A percentile compares a stretch with the other conserved stretches of the same genome.
phyloP scores from a whole-genome alignment of 345 rosid genomes.

The Pelargonium nanum region DNA sequence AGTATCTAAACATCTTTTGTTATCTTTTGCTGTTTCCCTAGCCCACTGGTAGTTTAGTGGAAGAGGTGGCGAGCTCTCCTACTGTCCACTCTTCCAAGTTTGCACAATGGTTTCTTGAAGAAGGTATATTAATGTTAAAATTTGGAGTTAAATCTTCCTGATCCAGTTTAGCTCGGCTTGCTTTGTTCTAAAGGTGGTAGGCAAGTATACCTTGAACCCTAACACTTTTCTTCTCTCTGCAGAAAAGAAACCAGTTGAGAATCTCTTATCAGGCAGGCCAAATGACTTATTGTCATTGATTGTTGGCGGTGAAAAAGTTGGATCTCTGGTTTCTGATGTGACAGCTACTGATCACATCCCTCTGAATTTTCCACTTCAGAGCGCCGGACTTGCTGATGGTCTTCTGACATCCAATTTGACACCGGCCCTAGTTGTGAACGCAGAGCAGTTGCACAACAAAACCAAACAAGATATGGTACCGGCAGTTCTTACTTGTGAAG shows the following conservation, averaged over 20 bases:
- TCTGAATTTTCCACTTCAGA: conserved; percentile 27
- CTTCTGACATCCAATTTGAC: conserved; percentile 15
- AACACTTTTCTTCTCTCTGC: conserved; percentile 16
- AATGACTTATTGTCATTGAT: conserved; percentile 66
- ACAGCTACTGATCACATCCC: conserved; percentile 17
- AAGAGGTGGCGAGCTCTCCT: conserved; percentile 33
- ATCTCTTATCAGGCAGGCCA: conserved; percentile 31
- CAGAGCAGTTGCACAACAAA: conserved; percentile 18
- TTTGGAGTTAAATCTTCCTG: conserved; percentile 1
- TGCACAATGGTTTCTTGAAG: conserved; percentile 78
- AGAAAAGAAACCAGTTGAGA: conserved; percentile 60
- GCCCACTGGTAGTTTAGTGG: conserved; percentile 41
- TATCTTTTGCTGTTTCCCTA: conserved; percentile 19
- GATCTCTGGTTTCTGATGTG: conserved; percentile 32
- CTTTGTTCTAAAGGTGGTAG: background rate
- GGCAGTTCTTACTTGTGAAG: conserved; percentile 92
- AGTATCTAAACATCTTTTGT: conserved; percentile 12
- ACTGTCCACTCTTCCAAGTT: conserved; percentile 66
- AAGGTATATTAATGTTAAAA: conserved; percentile 37
- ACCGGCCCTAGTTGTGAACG: conserved; percentile 17
- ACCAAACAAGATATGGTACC: conserved; percentile 32
- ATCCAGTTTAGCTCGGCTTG: background rate
- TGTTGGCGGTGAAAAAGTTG: conserved; percentile 56
- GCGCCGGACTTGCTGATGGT: conserved; percentile 23
- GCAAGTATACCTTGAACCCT: background rate